Conservation (phyloP, 441 rosid species). For the Adansonia rubrostipa region DNA sequence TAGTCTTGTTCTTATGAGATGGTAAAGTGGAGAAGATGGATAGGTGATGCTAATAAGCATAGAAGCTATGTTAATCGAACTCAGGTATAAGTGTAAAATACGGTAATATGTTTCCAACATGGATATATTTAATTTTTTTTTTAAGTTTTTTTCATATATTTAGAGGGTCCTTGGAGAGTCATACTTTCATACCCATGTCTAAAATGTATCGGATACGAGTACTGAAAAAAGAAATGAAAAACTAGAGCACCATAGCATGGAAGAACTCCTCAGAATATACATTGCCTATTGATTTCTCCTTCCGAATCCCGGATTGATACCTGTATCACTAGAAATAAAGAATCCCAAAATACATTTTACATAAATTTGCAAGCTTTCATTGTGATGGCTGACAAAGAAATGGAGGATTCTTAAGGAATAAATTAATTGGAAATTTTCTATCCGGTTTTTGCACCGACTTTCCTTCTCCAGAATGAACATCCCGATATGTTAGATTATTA, state of each 20-base stretch:
- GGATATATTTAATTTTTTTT: too few relatives aligned
- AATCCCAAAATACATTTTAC: not conserved
- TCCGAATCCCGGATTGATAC: not conserved
- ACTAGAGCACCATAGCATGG: too few relatives aligned
- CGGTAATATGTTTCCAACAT: too few relatives aligned
- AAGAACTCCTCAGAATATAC: not conserved
- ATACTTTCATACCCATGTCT: too few relatives aligned
- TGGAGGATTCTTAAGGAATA: not conserved
- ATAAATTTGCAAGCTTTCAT: not conserved
- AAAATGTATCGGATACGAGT: too few relatives aligned
- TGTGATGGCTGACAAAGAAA: not conserved
- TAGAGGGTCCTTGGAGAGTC: too few relatives aligned
- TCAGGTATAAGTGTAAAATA: too few relatives aligned
- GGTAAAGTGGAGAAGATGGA: not conserved
- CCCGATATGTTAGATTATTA: not conserved
- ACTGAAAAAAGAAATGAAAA: too few relatives aligned
- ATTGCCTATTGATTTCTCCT: not conserved
- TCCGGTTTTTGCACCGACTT: too few relatives aligned
- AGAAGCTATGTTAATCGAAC: not conserved
- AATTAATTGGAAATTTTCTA: too few relatives aligned
- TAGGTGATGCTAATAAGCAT: not conserved
- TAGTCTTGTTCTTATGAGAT: not conserved
- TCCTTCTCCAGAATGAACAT: not conserved
- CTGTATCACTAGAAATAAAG: not conserved
- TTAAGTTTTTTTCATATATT: too few relatives aligned